Percentiles rank a stretch among this genome's conserved stretches.
phyloP scores from a whole-genome alignment of 345 rosid species.

The Trapa bicornis region DNA sequence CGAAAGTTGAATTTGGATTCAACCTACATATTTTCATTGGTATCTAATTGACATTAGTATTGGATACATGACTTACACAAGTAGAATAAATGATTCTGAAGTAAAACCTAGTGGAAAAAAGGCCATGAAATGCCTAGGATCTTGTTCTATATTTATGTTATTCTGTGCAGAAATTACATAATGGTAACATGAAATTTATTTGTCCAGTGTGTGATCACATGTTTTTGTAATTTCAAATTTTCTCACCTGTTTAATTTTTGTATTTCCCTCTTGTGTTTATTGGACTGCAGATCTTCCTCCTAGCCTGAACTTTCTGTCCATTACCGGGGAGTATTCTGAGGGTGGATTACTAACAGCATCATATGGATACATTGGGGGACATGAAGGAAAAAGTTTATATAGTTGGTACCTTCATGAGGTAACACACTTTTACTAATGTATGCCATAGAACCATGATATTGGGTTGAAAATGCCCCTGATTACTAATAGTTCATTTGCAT shows the following conservation, averaged over 20 bases:
- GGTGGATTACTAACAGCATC: constrained; percentile 86
- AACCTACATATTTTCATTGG: background rate
- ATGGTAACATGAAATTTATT: background rate
- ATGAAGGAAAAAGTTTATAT: constrained; percentile 81
- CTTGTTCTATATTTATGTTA: background rate
- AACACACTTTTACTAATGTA: constrained; percentile 8
- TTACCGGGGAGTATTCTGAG: constrained; percentile 77
- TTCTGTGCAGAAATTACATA: background rate
- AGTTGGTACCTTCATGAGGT: constrained; percentile 94
- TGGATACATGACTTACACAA: background rate
- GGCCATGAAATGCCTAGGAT: background rate
- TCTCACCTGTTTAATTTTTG: background rate
- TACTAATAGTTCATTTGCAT: background rate
- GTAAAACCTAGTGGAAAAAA: background rate
- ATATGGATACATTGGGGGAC: constrained; percentile 93
- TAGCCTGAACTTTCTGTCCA: constrained; percentile 82
- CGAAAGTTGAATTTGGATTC: background rate
- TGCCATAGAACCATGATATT: background rate
- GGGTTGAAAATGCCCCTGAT: background rate
- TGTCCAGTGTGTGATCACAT: background rate
- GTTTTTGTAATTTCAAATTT: background rate
- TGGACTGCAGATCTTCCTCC: constrained; percentile 78
- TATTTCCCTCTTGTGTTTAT: constrained; percentile 12
- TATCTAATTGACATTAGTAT: background rate
- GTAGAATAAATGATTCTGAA: background rate